Evolutionary conservation across 2,329 filamentous ascomycete species (phyloP), one percentile per base, ranked within the genome.

Genomic region (Fusarium citri): DNA sequence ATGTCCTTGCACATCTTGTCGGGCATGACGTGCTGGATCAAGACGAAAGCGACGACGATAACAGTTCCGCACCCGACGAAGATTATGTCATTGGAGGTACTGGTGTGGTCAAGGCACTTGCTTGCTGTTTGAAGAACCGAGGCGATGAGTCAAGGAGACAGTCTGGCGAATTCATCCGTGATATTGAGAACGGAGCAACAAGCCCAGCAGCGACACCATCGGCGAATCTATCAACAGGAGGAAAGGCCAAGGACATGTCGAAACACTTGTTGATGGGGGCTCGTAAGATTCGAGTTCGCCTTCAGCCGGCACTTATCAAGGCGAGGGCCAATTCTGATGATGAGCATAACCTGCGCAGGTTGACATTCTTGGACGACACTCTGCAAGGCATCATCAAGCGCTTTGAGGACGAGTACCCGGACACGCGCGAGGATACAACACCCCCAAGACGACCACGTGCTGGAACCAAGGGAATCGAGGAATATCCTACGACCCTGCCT

Each of bases 31-130:
- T 84, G 26, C 76, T 82, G 54, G 74, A 79, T 37, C 83, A 77
- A 78, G 88, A 77, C 79, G 86, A 76, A 72, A 80, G 72, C 69
- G 86, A 88, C 23, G 89, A 91, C 47, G 87, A 91, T 23, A 85
- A 89, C 45, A 89, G 91, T 5, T 85, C 90, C 14, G 91, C 94
- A 9, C 92, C 94, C 0, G 94, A 97, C 71, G 92, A 97, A 62
- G 94, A 98, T 78, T 98, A 98, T 79, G 94, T 98, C 46, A 96
- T 98, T 74, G 94, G 95, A 22, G 95, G 95, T 18, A 97, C 94
- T 1, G 96, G 95, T 26, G 94, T 99, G 3, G 95, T 97, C 50
- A 98, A 97, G 81, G 96, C 96, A 7, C 84, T 99, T 47, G 91
- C 93, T 56, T 97, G 97, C 74, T 97, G 94, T 75, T 84, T 99